Evolutionary conservation across 208 protist species (phyloP).

Genomic region (Crithidia sp.): DNA sequence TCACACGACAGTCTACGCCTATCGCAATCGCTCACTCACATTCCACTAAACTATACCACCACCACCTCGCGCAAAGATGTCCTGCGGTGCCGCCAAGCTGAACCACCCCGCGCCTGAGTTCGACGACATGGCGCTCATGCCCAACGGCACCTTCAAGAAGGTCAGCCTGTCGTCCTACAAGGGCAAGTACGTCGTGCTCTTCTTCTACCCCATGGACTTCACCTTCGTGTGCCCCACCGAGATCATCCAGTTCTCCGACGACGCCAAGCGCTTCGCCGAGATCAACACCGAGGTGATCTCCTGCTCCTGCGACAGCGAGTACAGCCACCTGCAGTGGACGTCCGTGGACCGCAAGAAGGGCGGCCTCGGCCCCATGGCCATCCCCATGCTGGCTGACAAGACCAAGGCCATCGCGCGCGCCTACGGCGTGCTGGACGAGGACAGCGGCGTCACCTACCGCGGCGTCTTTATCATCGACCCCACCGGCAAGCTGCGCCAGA

Average conservation of each 20-base stretch:
- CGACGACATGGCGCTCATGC: constrained; percentile 90
- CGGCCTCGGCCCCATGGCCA: constrained; percentile 96
- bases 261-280: constrained; percentile 88
- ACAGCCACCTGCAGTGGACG: constrained; percentile 97
- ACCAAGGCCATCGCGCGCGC: constrained; percentile 90
- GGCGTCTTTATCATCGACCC: constrained; percentile 97
- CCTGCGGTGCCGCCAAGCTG: constrained; percentile 36
- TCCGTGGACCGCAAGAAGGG: constrained; percentile 95
- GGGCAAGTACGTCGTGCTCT: constrained; percentile 95
- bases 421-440: constrained; percentile 95
- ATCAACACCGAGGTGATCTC: constrained; percentile 92
- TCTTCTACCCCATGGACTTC: constrained; percentile 98
- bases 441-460: constrained; percentile 87
- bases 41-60: neutral
- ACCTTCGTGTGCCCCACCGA: constrained; percentile 98
- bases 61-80: neutral
- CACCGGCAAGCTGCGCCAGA: constrained; percentile 83
- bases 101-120: constrained; percentile 93
- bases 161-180: constrained; percentile 90
- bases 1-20: neutral
- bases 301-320: constrained; percentile 95
- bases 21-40: neutral
- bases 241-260: constrained; percentile 96
- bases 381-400: constrained; percentile 97
- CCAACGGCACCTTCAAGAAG: constrained; percentile 95